These are phyloP conservation scores for Stylosanthes scabra DNA, from an alignment of 331 rosid genomes.

Conservation along the genomic window DNA sequence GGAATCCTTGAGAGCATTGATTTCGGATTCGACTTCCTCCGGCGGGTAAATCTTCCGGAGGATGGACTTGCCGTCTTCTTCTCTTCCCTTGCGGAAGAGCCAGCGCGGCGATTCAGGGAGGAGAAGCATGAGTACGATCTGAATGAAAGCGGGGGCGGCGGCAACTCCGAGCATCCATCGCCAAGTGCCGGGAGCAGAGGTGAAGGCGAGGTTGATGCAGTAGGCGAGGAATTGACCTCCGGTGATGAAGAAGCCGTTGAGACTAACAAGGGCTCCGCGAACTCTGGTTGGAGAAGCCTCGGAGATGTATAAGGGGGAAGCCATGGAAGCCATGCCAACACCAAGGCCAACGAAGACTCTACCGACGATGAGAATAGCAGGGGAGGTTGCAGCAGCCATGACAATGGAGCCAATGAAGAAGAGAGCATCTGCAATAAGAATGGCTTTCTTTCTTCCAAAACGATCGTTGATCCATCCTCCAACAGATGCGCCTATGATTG, in stretches of 20 bases:
- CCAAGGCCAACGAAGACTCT: conserved; percentile 64
- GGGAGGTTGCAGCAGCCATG: conserved; percentile 50
- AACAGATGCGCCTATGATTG: conserved; percentile 55
- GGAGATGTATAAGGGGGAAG: conserved; percentile 65
- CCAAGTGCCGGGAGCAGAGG: conserved; percentile 60
- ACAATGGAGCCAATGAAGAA: conserved; percentile 53
- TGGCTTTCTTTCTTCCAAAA: conserved; percentile 51
- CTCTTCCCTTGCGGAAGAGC: conserved; percentile 63
- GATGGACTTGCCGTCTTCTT: conserved; percentile 55
- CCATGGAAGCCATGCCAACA: conserved; percentile 71
- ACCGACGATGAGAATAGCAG: conserved; percentile 47
- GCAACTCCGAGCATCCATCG: conserved; percentile 79
- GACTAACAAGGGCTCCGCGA: conserved; percentile 66
- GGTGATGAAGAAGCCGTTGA: conserved; percentile 61
- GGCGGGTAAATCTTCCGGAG: conserved; percentile 50
- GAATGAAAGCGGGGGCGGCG: conserved; percentile 56
- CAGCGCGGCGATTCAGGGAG: conserved; percentile 80
- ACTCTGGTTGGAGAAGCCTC: conserved; percentile 71
- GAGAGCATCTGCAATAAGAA: conserved; percentile 50
- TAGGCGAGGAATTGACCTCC: conserved; percentile 68
- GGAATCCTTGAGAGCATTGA: conserved; percentile 52
- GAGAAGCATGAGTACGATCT: conserved; percentile 45
- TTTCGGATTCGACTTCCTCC: conserved; percentile 51
- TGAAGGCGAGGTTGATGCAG: conserved; percentile 64
- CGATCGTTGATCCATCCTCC: conserved; percentile 64